Percentiles rank a stretch among this genome's conserved stretches.
These are phyloP conservation scores for Alternaria sp. DNA, from an alignment of 2,329 filamentous ascomycete genomes.

Conservation along the genomic window DNA sequence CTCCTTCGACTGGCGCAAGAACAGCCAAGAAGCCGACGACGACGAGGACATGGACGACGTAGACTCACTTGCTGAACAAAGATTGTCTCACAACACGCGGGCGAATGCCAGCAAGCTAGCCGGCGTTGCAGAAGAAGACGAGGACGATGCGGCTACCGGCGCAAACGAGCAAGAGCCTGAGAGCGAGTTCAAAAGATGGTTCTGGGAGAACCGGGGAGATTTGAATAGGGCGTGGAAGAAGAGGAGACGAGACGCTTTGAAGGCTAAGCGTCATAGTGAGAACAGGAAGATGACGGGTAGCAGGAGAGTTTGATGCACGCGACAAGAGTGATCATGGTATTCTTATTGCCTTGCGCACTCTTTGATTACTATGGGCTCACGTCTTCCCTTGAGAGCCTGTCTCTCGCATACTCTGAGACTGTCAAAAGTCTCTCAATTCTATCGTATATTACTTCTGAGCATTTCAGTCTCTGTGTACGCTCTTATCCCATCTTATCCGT, in stretches of 20 bases:
- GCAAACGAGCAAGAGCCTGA: conserved; percentile 52
- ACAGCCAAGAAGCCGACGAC: conserved; percentile 54
- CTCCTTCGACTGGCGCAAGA: conserved; percentile 57
- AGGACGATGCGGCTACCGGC: conserved; percentile 25
- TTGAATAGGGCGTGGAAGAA: conserved; percentile 62
- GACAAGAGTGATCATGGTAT: neutral
- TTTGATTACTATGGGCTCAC: neutral
- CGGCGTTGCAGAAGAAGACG: conserved; percentile 39
- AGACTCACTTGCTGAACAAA: conserved; percentile 28
- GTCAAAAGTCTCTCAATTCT: neutral
- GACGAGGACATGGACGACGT: conserved; percentile 52
- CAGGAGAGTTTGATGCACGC: conserved; percentile 2
- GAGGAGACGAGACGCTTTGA: conserved; percentile 65
- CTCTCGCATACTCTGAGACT: neutral
- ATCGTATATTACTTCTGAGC: neutral
- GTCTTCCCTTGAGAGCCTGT: neutral
- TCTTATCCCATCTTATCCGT: neutral
- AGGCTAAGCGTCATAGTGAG: conserved; percentile 67
- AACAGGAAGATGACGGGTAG: conserved; percentile 59
- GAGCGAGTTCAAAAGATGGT: conserved; percentile 69
- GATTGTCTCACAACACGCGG: conserved; percentile 43
- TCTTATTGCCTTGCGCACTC: neutral
- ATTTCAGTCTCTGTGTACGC: neutral
- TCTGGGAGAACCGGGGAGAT: conserved; percentile 62
- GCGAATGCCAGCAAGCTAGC: conserved; percentile 35